phyloP scores from a whole-genome alignment of 2,329 filamentous ascomycete species.

The Colletotrichum kahawae region DNA sequence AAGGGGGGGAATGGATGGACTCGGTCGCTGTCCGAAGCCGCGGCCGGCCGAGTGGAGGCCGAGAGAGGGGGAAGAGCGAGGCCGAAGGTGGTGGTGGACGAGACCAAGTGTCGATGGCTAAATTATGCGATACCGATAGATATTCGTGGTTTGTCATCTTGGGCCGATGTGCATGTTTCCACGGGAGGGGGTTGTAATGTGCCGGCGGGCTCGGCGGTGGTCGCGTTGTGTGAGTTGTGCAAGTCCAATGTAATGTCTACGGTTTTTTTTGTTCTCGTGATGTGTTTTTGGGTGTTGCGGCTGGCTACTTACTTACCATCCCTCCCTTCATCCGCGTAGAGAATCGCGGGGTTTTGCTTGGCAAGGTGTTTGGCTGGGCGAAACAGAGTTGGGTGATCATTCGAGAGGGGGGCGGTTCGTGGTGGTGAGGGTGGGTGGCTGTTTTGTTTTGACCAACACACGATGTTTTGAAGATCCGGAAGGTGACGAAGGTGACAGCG shows the following conservation, averaged over 20 bases:
- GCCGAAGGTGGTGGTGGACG: neutral
- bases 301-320: neutral
- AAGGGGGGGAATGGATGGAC: neutral
- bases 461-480: neutral
- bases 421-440: neutral
- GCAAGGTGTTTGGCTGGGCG: slow-evolving; percentile 7
- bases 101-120: neutral
- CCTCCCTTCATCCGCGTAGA: neutral
- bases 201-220: neutral
- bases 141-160: neutral
- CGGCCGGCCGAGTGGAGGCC: neutral
- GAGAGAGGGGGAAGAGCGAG: neutral
- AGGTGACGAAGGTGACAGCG: neutral
- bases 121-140: neutral
- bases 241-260: neutral
- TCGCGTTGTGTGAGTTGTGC: neutral
- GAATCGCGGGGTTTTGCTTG: neutral
- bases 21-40: neutral
- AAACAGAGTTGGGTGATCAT: neutral
- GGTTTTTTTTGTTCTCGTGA: neutral
- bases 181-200: neutral
- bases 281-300: neutral
- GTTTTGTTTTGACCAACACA: neutral
- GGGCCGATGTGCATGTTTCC: neutral
- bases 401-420: neutral